Evolutionary conservation across 2,329 filamentous ascomycete species (phyloP).

Genomic region (Amesomyces nigricolor): DNA sequence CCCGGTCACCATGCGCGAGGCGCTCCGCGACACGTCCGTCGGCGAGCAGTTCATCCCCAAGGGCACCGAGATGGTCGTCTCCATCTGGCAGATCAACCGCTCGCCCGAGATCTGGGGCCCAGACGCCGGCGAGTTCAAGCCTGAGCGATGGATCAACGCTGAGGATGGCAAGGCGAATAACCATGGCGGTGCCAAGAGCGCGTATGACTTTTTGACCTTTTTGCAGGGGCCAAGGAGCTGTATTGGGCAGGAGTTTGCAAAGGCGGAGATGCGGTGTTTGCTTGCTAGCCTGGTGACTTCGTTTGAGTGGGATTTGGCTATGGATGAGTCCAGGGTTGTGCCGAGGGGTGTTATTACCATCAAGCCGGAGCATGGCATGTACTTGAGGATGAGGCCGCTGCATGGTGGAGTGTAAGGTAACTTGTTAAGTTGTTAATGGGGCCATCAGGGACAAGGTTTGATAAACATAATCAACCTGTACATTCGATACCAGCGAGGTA

Average conservation of each 20-base stretch:
- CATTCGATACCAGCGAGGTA: too few relatives aligned
- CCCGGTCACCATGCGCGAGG: slow-evolving; percentile 56
- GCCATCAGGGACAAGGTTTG: too few relatives aligned
- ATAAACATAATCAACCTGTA: too few relatives aligned
- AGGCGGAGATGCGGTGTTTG: slow-evolving; percentile 67
- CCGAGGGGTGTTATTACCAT: slow-evolving; percentile 61
- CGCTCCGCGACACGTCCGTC: slow-evolving; percentile 51
- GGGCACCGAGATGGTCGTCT: slow-evolving; percentile 57
- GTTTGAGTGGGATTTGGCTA: slow-evolving; percentile 52
- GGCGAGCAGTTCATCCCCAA: slow-evolving; percentile 56
- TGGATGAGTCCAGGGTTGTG: slow-evolving; percentile 54
- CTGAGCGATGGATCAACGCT: slow-evolving; percentile 58
- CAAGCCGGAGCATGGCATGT: slow-evolving; percentile 60
- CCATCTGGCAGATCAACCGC: slow-evolving; percentile 56
- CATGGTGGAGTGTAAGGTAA: background rate
- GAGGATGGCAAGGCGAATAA: slow-evolving; percentile 41
- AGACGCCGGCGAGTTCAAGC: slow-evolving; percentile 61
- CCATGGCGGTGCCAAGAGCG: slow-evolving; percentile 60
- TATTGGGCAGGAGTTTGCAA: slow-evolving; percentile 66
- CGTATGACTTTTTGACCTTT: slow-evolving; percentile 65
- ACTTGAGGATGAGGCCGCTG: slow-evolving; percentile 45
- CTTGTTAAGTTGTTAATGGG: too few relatives aligned
- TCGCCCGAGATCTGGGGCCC: slow-evolving; percentile 60
- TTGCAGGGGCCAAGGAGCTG: slow-evolving; percentile 65
- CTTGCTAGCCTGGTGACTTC: slow-evolving; percentile 60